These are phyloP conservation scores for Calonectria multiphialidica DNA, from an alignment of 2,329 filamentous ascomycete species.

Conservation along the genomic window DNA sequence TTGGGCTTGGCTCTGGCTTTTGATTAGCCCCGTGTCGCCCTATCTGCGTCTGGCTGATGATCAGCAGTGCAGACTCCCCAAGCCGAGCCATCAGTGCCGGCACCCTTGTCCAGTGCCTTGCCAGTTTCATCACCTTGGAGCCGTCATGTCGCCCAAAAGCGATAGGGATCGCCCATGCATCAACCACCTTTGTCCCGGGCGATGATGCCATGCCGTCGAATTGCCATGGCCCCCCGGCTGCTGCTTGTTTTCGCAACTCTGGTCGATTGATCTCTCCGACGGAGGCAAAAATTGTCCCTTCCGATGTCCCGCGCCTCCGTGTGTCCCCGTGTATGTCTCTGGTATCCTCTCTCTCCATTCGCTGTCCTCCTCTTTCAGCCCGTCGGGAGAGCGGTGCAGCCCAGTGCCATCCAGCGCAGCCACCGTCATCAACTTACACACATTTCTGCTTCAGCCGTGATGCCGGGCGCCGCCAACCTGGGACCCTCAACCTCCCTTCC, in stretches of 20 bases:
- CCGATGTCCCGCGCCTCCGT: background rate
- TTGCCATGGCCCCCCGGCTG: background rate
- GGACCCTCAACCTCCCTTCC: background rate
- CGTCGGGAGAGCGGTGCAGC: background rate
- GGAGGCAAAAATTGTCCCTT: background rate
- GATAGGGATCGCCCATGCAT: background rate
- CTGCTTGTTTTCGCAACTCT: background rate
- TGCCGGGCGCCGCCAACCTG: background rate
- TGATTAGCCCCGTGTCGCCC: conserved; percentile 7
- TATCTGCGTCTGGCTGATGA: conserved; percentile 6
- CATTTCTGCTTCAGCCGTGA: background rate
- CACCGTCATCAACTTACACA: conserved; percentile 10
- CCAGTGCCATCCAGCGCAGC: background rate
- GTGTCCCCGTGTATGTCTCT: no score
- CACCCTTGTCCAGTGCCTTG: conserved; percentile 12
- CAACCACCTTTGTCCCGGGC: background rate
- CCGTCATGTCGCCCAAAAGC: conserved; percentile 12
- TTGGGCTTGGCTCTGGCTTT: background rate
- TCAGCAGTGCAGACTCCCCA: conserved; percentile 3
- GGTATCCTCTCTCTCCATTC: no score
- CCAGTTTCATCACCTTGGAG: conserved; percentile 3
- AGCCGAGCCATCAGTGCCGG: background rate
- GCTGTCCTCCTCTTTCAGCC: background rate
- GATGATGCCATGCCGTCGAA: background rate
- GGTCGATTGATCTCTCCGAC: no score